Percentiles rank a stretch among this genome's conserved stretches.
These are phyloP conservation scores for Talaromyces pinophilus DNA, from an alignment of 2,329 filamentous ascomycete genomes.

Conservation along the genomic window DNA sequence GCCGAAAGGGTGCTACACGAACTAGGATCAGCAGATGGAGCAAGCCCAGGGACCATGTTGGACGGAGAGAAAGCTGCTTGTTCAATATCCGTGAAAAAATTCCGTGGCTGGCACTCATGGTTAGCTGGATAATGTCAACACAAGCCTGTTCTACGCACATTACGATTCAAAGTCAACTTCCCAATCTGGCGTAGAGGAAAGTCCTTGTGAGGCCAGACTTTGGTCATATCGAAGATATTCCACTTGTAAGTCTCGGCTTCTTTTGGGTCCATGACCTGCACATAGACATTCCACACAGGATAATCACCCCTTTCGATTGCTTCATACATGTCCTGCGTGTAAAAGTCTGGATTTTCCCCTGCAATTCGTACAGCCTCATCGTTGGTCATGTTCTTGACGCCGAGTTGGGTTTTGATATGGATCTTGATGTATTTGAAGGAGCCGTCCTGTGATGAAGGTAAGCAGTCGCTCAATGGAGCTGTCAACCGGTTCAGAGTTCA, in stretches of 20 bases:
- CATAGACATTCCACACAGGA: conserved; percentile 58
- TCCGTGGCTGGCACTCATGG: conserved; percentile 41
- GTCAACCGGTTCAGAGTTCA: neutral
- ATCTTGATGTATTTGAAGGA: conserved; percentile 64
- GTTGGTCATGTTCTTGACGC: conserved; percentile 55
- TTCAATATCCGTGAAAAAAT: conserved; percentile 68
- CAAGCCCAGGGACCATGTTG: conserved; percentile 65
- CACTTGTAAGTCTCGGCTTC: conserved; percentile 52
- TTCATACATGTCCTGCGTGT: conserved; percentile 62
- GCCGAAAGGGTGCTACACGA: neutral
- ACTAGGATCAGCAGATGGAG: conserved; percentile 62
- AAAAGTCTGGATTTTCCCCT: conserved; percentile 58
- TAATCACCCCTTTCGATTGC: conserved; percentile 60
- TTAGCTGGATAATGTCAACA: neutral
- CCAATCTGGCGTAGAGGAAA: conserved; percentile 55
- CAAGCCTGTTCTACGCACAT: conserved; percentile 34
- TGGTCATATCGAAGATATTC: conserved; percentile 60
- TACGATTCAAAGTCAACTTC: conserved; percentile 54
- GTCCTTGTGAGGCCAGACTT: conserved; percentile 55
- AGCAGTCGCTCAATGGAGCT: neutral
- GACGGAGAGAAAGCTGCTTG: conserved; percentile 67
- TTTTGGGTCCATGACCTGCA: conserved; percentile 58
- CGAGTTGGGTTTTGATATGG: conserved; percentile 45
- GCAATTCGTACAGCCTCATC: conserved; percentile 55
- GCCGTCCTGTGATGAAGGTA: conserved; percentile 47